A percentile compares a stretch with the other conserved stretches of the same genome.
These are phyloP conservation scores for Phylloboletellus chloephorus DNA, from an alignment of 1,284 basidiomycete species.

Conservation along the genomic window DNA sequence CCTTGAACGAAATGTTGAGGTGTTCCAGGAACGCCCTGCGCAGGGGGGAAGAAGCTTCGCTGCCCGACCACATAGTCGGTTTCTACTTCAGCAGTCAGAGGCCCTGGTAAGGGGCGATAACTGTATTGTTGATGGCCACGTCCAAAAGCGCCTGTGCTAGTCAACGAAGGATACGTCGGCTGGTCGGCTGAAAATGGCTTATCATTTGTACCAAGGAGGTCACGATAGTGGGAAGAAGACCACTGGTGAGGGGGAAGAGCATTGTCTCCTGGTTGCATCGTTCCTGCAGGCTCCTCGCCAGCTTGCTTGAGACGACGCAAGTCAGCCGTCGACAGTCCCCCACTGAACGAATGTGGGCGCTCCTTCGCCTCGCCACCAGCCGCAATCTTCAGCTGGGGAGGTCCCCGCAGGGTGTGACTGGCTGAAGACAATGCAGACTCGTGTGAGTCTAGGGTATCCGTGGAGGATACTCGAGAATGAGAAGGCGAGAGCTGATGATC, in stretches of 20 bases:
- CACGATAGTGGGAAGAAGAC: constrained; percentile 44
- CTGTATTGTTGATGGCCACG: constrained; percentile 46
- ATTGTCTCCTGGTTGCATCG: constrained; percentile 31
- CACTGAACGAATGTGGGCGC: constrained; percentile 73
- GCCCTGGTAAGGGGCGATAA: constrained; percentile 36
- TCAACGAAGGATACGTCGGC: constrained; percentile 66
- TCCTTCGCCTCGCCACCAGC: constrained; percentile 56
- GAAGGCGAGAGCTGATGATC: constrained; percentile 58
- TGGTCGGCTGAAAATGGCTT: constrained; percentile 44
- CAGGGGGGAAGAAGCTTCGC: constrained; percentile 45
- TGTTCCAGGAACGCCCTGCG: constrained; percentile 29
- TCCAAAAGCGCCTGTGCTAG: constrained; percentile 37
- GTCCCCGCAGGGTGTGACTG: constrained; percentile 51
- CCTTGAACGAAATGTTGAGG: constrained; percentile 45
- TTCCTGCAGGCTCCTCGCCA: constrained; percentile 43
- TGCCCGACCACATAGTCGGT: constrained; percentile 52
- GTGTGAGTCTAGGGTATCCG: constrained; percentile 60
- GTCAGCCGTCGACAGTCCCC: constrained; percentile 65
- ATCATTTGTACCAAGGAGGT: constrained; percentile 34
- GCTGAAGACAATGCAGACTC: constrained; percentile 47
- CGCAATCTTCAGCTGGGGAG: constrained; percentile 48
- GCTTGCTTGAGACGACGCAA: constrained; percentile 67
- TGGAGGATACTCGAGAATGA: constrained; percentile 73
- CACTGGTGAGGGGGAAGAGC: constrained; percentile 40
- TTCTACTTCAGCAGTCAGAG: constrained; percentile 49